Conservation (phyloP, 257 asterid species). For the Prunella vulgaris region DNA sequence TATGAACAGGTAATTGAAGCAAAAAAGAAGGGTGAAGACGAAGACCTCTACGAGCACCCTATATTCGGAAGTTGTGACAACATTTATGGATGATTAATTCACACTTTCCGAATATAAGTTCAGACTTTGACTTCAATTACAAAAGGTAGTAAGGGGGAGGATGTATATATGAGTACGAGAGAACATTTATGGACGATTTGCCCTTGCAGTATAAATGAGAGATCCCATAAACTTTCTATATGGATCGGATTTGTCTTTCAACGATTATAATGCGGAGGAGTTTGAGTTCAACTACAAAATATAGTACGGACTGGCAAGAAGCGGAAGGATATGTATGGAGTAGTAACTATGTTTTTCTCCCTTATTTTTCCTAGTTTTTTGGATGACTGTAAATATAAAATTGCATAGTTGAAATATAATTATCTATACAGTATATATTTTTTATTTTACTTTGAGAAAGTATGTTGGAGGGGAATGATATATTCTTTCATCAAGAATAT, state of each 20-base stretch:
- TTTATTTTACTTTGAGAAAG: no score
- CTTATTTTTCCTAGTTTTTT: no score
- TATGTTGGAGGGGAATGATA: no score
- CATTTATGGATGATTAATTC: no score
- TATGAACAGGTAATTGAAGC: constrained; percentile 42
- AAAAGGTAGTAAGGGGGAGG: no score
- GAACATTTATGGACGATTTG: background rate
- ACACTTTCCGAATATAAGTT: no score
- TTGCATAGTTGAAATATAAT: no score
- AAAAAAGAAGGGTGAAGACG: constrained; percentile 26
- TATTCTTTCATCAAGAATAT: no score
- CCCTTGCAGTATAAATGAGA: background rate
- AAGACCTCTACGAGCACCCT: background rate
- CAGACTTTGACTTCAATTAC: no score
- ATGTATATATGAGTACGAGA: background rate
- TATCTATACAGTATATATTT: no score
- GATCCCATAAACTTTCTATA: background rate
- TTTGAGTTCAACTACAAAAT: background rate
- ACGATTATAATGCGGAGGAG: background rate
- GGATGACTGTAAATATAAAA: no score
- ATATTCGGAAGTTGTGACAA: background rate
- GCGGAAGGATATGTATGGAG: background rate
- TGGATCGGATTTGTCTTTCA: background rate
- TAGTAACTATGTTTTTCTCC: no score
- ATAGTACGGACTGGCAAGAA: background rate